Conservation (phyloP, 805 yeast genomes). For the Citeromyces nyonsensis region DNA sequence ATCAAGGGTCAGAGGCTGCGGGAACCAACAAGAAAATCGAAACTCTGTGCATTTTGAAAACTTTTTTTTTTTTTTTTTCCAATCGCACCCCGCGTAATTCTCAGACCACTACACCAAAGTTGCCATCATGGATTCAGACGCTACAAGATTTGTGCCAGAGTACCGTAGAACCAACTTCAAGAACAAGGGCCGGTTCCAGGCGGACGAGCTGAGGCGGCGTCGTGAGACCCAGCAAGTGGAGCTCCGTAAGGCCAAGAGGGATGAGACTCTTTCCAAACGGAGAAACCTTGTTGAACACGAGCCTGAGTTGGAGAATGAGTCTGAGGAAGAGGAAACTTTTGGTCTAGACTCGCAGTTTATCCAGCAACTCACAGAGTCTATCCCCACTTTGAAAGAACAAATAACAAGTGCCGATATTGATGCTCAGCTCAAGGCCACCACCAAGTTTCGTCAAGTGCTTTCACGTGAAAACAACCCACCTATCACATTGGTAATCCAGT, state of each 20-base stretch:
- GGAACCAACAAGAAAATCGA: slow-evolving; percentile 1
- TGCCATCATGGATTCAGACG: slow-evolving; percentile 50
- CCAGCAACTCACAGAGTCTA: slow-evolving; percentile 40
- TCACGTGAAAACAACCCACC: slow-evolving; percentile 95
- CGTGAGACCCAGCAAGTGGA: slow-evolving; percentile 96
- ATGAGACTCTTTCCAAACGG: slow-evolving; percentile 86
- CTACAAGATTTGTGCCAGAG: slow-evolving; percentile 88
- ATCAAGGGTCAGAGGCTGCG: background rate
- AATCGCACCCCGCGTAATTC: too few species aligned
- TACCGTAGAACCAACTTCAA: slow-evolving; percentile 94
- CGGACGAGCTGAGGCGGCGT: slow-evolving; percentile 94
- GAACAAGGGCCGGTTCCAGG: slow-evolving; percentile 84
- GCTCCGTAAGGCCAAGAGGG: slow-evolving; percentile 90
- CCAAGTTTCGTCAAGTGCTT: slow-evolving; percentile 83
- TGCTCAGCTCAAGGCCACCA: slow-evolving; percentile 75
- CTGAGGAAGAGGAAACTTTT: slow-evolving; percentile 35
- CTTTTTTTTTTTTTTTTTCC: background rate
- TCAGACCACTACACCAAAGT: too few species aligned
- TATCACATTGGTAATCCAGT: slow-evolving; percentile 79
- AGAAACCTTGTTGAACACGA: slow-evolving; percentile 45
- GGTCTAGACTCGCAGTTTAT: slow-evolving; percentile 26
- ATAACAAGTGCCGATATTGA: slow-evolving; percentile 65
- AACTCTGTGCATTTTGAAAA: slow-evolving; percentile 3
- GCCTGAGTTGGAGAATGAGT: slow-evolving; percentile 27
- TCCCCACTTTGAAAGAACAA: slow-evolving; percentile 77